Base-by-base conservation (phyloP, 2,329 filamentous ascomycete genomes). In the Graphilbum ipis-grandicollis region DNA sequence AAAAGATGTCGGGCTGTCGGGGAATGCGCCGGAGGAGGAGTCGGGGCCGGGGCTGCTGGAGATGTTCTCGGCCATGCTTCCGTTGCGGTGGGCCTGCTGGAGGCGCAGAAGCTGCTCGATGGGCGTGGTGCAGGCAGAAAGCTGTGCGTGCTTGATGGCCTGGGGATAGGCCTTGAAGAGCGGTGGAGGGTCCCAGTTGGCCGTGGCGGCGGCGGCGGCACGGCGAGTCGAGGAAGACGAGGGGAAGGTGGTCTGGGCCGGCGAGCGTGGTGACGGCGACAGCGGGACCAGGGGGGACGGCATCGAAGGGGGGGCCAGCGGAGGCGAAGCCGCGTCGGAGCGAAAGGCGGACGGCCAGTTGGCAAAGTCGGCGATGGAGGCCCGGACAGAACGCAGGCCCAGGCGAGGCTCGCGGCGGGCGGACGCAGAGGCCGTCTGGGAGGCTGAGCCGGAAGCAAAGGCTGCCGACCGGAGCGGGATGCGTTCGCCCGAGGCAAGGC, bases 91-190 rank as follows among this genome's bases (percentile, higher is more conserved):
- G 37, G 66, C 64, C 36, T 66, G 65, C 43, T 72, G 69, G 34
- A 70, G 57, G 41, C 77, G 71, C 35, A 84, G 52, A 33, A 90
- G 69, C 1, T 68, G 57, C 42, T 92, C 85, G 2, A 78, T 68
- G 2, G 79, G 71, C 10, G 79, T 56, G 2, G 67, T 70, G 28
- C 78, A 77, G 14, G 79, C 68, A 19, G 75, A 68, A 3, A 93
- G 61, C 14, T 68, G 73, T 10, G 72, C 75, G 52, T 90, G 72
- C 49, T 80, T 85, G 45, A 83, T 68, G 3, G 83, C 75, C 54
- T 93, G 85, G 0, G 82, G 79, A 51, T 85, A 93, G 12, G 82
- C 84, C 52, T 93, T 80, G 53, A 86, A 92, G 12, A 94, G 59
- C 2, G 84, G 81, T 7, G 83, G 81, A 14, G 76, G 69, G 39